phyloP scores from a whole-genome alignment of 768 basidiomycete species.

The Kwoniella dejecticola region DNA sequence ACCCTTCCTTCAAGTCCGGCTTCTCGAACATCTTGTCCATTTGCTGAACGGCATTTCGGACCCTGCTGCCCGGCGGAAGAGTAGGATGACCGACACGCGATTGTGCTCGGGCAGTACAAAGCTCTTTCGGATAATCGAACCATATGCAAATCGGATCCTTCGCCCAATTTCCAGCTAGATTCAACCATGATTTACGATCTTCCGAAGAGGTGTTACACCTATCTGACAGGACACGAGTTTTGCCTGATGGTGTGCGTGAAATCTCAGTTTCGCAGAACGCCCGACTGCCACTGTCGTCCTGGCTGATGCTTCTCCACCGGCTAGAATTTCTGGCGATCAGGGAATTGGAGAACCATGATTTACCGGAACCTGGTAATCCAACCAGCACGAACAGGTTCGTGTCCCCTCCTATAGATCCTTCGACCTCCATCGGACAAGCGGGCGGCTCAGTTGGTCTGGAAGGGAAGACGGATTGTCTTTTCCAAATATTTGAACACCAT shows the following conservation, averaged over 20 bases:
- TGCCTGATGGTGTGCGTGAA: background rate
- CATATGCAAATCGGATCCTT: background rate
- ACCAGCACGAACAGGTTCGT: background rate
- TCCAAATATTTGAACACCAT: background rate
- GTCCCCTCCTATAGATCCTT: background rate
- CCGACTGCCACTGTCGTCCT: background rate
- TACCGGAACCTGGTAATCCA: background rate
- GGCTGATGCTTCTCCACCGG: background rate
- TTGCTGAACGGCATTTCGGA: background rate
- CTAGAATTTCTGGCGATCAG: background rate
- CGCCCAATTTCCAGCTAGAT: background rate
- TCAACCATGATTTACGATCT: background rate
- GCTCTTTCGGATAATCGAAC: background rate
- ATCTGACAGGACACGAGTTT: background rate
- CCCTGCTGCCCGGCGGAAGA: background rate
- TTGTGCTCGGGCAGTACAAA: conserved; percentile 5
- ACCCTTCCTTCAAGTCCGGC: background rate
- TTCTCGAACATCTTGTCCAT: conserved; percentile 1
- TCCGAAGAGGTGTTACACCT: background rate
- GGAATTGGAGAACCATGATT: conserved; percentile 2
- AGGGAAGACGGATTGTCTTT: background rate
- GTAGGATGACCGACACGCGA: background rate
- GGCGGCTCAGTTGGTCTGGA: background rate
- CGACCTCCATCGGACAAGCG: background rate
- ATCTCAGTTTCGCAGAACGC: background rate